phyloP scores from a whole-genome alignment of 192 early-diverging fungal genomes.

The Cetraspora pellucida region DNA sequence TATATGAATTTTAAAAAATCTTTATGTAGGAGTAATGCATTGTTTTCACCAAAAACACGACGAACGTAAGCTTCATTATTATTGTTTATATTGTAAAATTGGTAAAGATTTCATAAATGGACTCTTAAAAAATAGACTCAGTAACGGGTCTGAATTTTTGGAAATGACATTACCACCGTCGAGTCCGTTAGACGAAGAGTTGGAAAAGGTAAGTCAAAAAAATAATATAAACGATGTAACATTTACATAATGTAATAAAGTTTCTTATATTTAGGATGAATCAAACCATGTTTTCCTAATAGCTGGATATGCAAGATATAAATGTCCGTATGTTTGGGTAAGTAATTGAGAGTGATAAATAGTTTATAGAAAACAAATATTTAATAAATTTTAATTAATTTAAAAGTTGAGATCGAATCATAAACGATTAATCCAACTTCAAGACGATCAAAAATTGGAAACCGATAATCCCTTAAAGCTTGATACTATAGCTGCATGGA shows the following conservation, averaged over 20 bases:
- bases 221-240: neutral
- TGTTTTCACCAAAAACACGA: conserved; percentile 33
- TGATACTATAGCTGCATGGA: conserved; percentile 68
- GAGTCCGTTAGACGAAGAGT: conserved; percentile 44
- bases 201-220: conserved; percentile 34
- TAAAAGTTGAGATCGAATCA: conserved; percentile 55
- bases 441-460: conserved; percentile 55
- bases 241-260: conserved; percentile 24
- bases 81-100: neutral
- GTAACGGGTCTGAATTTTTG: neutral
- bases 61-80: conserved; percentile 10
- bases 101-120: neutral
- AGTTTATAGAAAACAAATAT: neutral
- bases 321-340: conserved; percentile 76
- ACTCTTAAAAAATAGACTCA: neutral
- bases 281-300: conserved; percentile 61
- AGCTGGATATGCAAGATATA: conserved; percentile 70
- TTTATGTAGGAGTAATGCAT: conserved; percentile 32
- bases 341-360: neutral
- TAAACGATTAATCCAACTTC: conserved; percentile 51
- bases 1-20: conserved; percentile 29
- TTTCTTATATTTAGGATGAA: conserved; percentile 44
- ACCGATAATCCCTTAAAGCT: conserved; percentile 64
- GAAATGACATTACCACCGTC: conserved; percentile 32
- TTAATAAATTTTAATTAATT: conserved; percentile 10